A percentile compares a stretch with the other conserved stretches of the same genome.
Evolutionary conservation across 257 asterid genomes (phyloP).

Genomic region (Ophiorrhiza pumila): DNA sequence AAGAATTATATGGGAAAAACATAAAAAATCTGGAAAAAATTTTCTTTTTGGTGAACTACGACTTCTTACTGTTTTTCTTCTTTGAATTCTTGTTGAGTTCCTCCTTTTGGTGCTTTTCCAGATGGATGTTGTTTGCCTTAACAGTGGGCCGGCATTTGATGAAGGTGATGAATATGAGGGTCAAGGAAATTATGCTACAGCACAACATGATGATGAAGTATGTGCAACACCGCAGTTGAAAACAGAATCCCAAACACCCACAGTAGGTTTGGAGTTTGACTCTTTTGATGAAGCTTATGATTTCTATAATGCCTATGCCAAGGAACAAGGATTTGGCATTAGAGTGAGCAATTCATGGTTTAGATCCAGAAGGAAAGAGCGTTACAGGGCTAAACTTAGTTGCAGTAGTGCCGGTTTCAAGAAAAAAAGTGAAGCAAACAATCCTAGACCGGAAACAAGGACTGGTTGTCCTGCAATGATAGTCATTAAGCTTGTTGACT

Average conservation of each 20-base stretch:
- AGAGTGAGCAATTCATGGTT: conserved; percentile 70
- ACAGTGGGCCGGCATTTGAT: conserved; percentile 44
- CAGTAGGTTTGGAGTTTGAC: conserved; percentile 53
- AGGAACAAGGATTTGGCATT: conserved; percentile 60
- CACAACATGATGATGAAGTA: conserved; percentile 28
- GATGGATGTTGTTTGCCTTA: conserved; percentile 61
- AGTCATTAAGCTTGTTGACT: conserved; percentile 51
- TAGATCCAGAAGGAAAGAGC: conserved; percentile 57
- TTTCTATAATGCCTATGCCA: conserved; percentile 54
- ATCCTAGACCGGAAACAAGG: conserved; percentile 64
- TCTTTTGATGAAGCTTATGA: conserved; percentile 57
- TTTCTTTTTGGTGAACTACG: neutral
- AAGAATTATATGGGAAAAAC: too few species aligned
- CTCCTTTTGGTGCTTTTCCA: conserved; percentile 6
- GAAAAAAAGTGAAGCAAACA: conserved; percentile 54
- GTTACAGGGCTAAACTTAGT: conserved; percentile 62
- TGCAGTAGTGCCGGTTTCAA: conserved; percentile 66
- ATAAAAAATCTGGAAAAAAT: too few species aligned
- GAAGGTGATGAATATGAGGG: conserved; percentile 43
- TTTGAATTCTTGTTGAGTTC: conserved; percentile 2
- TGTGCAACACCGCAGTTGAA: conserved; percentile 26
- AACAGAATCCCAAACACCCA: conserved; percentile 31
- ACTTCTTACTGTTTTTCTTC: neutral
- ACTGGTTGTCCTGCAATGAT: conserved; percentile 69
- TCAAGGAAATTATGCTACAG: conserved; percentile 34